Percentiles rank a stretch among this genome's conserved stretches.
These are phyloP conservation scores for Agaricus subrufescens DNA, from an alignment of 768 basidiomycete genomes.

Conservation along the genomic window DNA sequence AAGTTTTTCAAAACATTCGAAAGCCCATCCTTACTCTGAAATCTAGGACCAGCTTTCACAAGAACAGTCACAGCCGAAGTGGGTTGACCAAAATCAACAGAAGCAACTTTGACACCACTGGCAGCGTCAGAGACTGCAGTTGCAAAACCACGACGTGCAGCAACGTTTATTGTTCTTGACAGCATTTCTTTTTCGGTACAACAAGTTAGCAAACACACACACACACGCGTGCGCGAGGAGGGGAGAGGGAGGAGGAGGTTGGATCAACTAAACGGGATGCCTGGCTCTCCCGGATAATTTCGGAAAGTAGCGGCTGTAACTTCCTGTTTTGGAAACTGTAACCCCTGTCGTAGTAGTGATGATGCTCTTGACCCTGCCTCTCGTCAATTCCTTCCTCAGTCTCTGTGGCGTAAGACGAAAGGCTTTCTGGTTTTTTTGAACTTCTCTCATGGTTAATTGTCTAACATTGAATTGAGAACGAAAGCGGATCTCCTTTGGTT, in stretches of 20 bases:
- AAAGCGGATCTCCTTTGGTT: too few species aligned
- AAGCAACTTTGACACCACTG: conserved; percentile 76
- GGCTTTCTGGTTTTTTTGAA: too few species aligned
- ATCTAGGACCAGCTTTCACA: conserved; percentile 89
- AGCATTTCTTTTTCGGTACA: conserved; percentile 36
- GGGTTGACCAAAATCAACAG: conserved; percentile 77
- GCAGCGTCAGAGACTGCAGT: conserved; percentile 71
- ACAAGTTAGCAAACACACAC: not conserved
- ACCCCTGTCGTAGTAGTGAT: not conserved
- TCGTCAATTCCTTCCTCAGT: too few species aligned
- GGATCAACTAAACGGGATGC: not conserved
- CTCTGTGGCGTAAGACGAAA: too few species aligned
- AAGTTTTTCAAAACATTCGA: conserved; percentile 97
- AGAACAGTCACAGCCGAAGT: conserved; percentile 85
- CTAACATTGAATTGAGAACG: too few species aligned
- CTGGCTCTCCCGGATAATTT: conserved; percentile 6
- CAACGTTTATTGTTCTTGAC: conserved; percentile 55
- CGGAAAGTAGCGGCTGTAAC: conserved; percentile 3
- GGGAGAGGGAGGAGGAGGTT: conserved; percentile 5
- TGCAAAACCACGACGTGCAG: conserved; percentile 63
- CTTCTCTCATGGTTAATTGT: too few species aligned
- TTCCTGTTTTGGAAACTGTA: not conserved
- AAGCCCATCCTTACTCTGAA: conserved; percentile 83
- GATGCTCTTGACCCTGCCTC: not conserved
- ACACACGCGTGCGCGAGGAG: conserved; percentile 14